These are phyloP conservation scores for Aleurites moluccanus DNA, from an alignment of 441 rosid species.

Conservation along the genomic window DNA sequence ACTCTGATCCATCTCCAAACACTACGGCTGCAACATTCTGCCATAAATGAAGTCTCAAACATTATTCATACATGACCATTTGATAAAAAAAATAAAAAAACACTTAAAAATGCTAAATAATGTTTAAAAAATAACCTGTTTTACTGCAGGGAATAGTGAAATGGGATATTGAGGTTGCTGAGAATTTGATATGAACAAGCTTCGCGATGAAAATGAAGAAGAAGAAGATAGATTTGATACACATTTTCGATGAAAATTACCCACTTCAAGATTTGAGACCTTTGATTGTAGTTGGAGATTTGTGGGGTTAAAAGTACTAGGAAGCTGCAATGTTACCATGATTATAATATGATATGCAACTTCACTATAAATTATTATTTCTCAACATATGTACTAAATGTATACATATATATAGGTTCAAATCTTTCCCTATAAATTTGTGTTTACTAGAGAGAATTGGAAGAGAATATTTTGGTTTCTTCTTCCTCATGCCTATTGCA, in stretches of 20 bases:
- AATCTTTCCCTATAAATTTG: neutral
- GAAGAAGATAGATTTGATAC: conserved; percentile 23
- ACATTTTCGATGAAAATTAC: conserved; percentile 21
- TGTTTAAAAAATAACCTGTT: conserved; percentile 34
- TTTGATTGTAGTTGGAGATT: conserved; percentile 27
- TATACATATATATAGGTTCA: neutral
- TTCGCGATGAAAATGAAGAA: conserved; percentile 31
- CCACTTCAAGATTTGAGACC: conserved; percentile 27
- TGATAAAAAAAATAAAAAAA: neutral
- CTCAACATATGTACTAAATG: neutral
- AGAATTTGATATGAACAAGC: conserved; percentile 37
- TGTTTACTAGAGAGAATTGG: conserved; percentile 30
- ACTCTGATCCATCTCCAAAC: conserved; percentile 72
- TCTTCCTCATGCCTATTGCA: conserved; percentile 35
- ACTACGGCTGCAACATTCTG: conserved; percentile 80
- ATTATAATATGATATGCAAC: neutral
- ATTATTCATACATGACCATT: neutral
- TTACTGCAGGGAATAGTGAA: conserved; percentile 36
- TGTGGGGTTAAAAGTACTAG: conserved; percentile 16
- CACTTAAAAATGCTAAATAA: neutral
- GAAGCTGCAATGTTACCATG: conserved; percentile 44
- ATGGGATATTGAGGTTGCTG: conserved; percentile 35
- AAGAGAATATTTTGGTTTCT: conserved; percentile 45
- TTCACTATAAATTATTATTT: neutral
- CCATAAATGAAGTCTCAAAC: conserved; percentile 12